Conservation (phyloP, 345 rosid species). For the Rhodamnia rubescens region DNA sequence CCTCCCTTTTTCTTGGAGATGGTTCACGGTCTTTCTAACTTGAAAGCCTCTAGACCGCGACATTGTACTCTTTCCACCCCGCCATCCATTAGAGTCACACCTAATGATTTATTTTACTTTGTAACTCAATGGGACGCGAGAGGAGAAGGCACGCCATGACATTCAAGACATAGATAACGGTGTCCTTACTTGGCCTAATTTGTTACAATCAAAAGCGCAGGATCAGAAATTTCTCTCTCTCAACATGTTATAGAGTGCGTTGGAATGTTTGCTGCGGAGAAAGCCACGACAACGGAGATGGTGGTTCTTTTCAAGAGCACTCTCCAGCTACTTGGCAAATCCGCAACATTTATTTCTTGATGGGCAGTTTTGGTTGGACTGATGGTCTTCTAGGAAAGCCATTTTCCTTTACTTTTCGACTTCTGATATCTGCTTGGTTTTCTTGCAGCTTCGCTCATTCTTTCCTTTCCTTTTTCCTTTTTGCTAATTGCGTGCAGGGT, state of each 20-base stretch:
- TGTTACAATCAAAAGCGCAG: constrained; percentile 32
- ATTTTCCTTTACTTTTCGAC: background rate
- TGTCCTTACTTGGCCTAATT: constrained; percentile 51
- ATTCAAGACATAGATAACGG: constrained; percentile 30
- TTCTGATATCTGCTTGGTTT: background rate
- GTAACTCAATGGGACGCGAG: constrained; percentile 67
- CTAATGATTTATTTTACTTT: background rate
- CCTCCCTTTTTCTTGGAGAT: background rate
- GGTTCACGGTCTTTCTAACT: background rate
- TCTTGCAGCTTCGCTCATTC: background rate
- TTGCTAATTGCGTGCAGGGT: background rate
- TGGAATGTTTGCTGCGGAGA: constrained; percentile 18
- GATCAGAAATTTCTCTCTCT: constrained; percentile 25
- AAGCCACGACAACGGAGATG: constrained; percentile 33
- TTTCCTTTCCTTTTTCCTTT: background rate
- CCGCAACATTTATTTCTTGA: background rate
- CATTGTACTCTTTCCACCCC: background rate
- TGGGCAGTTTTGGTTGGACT: background rate
- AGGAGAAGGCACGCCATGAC: constrained; percentile 68
- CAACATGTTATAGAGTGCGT: background rate
- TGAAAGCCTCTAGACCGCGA: background rate
- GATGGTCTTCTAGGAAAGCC: background rate
- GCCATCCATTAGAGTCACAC: background rate
- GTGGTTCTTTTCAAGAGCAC: constrained; percentile 48
- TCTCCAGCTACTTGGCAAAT: background rate